Evolutionary conservation across 805 yeast species (phyloP), one percentile per base, ranked within the genome.

Genomic region (Candida argentea): DNA sequence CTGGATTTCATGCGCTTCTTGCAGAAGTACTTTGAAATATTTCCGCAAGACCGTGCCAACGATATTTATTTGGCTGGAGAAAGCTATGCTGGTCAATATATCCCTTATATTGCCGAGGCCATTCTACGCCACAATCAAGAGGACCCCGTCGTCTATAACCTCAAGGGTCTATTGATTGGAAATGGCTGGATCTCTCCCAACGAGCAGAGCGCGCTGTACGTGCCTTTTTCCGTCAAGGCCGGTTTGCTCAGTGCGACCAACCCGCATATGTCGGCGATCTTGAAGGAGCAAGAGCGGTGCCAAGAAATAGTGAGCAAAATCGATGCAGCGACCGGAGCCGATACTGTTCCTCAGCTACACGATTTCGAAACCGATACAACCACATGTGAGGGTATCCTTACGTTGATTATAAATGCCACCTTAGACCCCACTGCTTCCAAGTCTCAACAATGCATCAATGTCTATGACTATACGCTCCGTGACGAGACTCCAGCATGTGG

Each of bases 121-220:
- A 61, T 89, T 4, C 40, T 73, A 26, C 55, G 63, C 2, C 55
- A 68, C 21, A 71, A 76, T 43, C 22, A 23, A 10, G 20, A 24
- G 3, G 40, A 38, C 10, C 9, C 9, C 10, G 21, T 21, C 33
- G 46, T 26, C 38, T 55, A 56, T 12, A 61, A 76, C 31, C 50
- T 87, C 32, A 61, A 69, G 35, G 91, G 89, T 0, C 48, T 85
- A 6, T 38, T 86, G 37, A 77, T 91, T 33, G 95, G 95, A 10
- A 89, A 89, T 54, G 96, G 95, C 1, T 89, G 95, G 94, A 73
- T 87, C 9, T 87, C 85, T 26, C 96, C 97, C 2, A 71, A 76
- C 36, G 67, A 70, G 24, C 98, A 91, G 58, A 76, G 89, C 29
- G 61, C 84, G 35, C 73, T 94, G 11, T 83, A 79, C 41, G 52